Evolutionary conservation across 2,329 filamentous ascomycete genomes (phyloP), one percentile per base, ranked within the genome.

Genomic region (Exophiala alcalophila): DNA sequence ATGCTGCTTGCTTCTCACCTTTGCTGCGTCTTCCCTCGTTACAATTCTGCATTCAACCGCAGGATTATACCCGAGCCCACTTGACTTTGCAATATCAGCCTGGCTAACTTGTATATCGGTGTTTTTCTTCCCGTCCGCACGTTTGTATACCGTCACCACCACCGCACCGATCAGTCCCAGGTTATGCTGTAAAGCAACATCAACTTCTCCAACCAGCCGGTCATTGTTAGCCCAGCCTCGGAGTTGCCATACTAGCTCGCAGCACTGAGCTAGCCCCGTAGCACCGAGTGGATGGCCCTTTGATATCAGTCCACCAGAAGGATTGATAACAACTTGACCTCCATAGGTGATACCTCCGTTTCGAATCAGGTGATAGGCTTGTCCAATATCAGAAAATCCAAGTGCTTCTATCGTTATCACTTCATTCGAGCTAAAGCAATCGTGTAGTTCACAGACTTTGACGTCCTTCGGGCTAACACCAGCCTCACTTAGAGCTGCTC

Each of bases 351-450:
- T 94, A 59, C 91, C 89, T 19, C 90, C 90, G 11, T 68, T 69
- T 24, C 89, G 80, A 14, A 97, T 88, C 68, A 96, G 80, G 66
- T 95, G 87, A 63, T 96, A 89, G 0, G 91, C 91, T 64, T 88
- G 90, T 7, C 91, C 91, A 8, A 76, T 78, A 45, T 81, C 81
- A 27, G 76, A 78, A n/a, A 97, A 76, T 1, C 88, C 89, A 1
- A 97, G 76, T 0, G 86, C 86, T 61, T 97, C 91, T 32, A 97
- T 81, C 1, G 81, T 82, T 35, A 94, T 77, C 83, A 97, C 85
- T 72, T 97, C 87, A 64, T 97, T 97, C 15, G 91, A 82, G n/a
- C 82, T 88, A 76, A 97, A 97, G 71, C 91, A 97, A 70, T 97
- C 91, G 68, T 97, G 91, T 49, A 97, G 73, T 70, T 97, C 91